These are phyloP conservation scores for Orbilia javanica DNA, from an alignment of 2,329 filamentous ascomycete genomes.

Conservation along the genomic window DNA sequence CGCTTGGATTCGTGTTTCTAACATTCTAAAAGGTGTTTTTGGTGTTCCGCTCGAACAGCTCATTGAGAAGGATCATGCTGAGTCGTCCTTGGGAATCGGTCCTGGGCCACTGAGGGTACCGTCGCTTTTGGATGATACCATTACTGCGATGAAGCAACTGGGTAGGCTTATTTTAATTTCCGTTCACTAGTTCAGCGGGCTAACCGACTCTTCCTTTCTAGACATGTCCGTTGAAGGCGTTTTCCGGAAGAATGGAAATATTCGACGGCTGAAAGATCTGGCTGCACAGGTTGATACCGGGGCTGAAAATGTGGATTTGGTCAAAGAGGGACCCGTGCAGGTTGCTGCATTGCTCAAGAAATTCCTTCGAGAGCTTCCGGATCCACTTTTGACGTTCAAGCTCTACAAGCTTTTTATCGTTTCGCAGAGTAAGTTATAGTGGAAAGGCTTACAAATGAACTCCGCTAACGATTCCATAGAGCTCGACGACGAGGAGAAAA, in stretches of 20 bases:
- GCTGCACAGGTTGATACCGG: slow-evolving; percentile 88
- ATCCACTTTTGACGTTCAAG: slow-evolving; percentile 94
- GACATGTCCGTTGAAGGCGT: slow-evolving; percentile 98
- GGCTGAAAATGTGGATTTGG: slow-evolving; percentile 85
- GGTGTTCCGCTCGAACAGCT: slow-evolving; percentile 88
- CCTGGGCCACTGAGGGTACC: slow-evolving; percentile 91
- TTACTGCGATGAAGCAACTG: slow-evolving; percentile 97
- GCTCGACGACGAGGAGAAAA: slow-evolving; percentile 82
- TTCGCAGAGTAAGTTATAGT: slow-evolving; percentile 75
- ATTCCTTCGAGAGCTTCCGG: slow-evolving; percentile 92
- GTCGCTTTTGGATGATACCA: slow-evolving; percentile 92
- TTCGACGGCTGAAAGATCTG: slow-evolving; percentile 89
- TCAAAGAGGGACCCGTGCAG: slow-evolving; percentile 90
- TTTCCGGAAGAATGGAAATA: slow-evolving; percentile 99
- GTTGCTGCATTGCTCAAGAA: slow-evolving; percentile 94
- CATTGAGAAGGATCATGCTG: slow-evolving; percentile 91
- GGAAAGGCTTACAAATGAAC: neutral
- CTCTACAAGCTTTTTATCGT: slow-evolving; percentile 90
- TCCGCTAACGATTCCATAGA: slow-evolving; percentile 66
- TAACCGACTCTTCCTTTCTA: slow-evolving; percentile 31
- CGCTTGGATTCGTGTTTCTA: slow-evolving; percentile 42
- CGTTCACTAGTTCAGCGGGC: neutral
- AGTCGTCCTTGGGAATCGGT: slow-evolving; percentile 97
- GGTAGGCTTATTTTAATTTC: slow-evolving; percentile 47
- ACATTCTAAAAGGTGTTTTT: slow-evolving; percentile 72